Evolutionary conservation across 2,329 filamentous ascomycete genomes (phyloP).

Genomic region (Corinectria fuckeliana): DNA sequence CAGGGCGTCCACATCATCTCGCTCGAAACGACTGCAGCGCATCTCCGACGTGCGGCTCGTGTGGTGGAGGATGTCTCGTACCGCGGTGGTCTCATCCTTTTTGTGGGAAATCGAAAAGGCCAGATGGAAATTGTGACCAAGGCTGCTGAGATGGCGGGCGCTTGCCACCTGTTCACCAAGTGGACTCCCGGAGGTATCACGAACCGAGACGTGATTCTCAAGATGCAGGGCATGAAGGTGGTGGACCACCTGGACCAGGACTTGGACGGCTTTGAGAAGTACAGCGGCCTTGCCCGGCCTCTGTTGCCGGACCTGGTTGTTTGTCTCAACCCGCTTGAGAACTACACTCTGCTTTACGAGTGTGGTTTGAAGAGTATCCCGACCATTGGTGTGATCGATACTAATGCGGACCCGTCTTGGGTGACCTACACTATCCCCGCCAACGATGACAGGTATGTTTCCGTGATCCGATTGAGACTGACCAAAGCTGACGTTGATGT

Average conservation of each 20-base stretch:
- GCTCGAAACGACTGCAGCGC: constrained; percentile 84
- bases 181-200: constrained; percentile 94
- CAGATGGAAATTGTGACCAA: constrained; percentile 82
- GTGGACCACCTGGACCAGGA: constrained; percentile 75
- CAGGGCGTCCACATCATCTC: constrained; percentile 92
- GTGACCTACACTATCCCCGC: constrained; percentile 96
- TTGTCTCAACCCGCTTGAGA: constrained; percentile 91
- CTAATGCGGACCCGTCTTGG: constrained; percentile 88
- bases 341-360: constrained; percentile 88
- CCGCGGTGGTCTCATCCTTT: constrained; percentile 83
- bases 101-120: constrained; percentile 84
- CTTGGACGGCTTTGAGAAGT: constrained; percentile 67
- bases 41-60: constrained; percentile 91
- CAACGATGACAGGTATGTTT: constrained; percentile 85
- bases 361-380: constrained; percentile 88
- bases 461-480: background rate
- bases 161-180: constrained; percentile 88
- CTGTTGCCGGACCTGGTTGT: constrained; percentile 90
- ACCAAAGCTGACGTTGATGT: constrained; percentile 31
- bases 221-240: constrained; percentile 71
- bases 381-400: constrained; percentile 94
- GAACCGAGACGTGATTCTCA: constrained; percentile 90
- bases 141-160: constrained; percentile 78
- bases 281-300: constrained; percentile 67
- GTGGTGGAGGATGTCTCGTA: constrained; percentile 88